A percentile compares a stretch with the other conserved stretches of the same genome.
Conservation (phyloP, 352 stramenopile genomes). For the Pythium periplocum region DNA sequence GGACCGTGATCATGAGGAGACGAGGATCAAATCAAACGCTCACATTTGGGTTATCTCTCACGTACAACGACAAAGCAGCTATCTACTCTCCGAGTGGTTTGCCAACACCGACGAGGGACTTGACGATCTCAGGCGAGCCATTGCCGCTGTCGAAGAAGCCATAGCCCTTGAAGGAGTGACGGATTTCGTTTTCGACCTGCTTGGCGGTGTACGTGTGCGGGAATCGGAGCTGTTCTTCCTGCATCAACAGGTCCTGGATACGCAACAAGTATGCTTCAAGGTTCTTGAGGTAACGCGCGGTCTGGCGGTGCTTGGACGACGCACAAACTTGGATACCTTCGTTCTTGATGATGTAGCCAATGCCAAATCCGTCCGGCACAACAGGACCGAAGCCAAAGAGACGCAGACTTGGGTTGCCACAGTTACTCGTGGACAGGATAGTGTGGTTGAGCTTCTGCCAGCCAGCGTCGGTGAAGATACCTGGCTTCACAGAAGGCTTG, state of each 20-base stretch:
- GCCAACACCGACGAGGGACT: conserved; percentile 19
- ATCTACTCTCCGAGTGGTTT: conserved; percentile 10
- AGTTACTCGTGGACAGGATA: conserved; percentile 95
- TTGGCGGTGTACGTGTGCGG: conserved; percentile 36
- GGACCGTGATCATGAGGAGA: no score
- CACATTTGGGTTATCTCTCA: no score
- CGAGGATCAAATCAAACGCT: no score
- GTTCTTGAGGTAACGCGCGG: conserved; percentile 79
- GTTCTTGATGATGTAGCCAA: conserved; percentile 98
- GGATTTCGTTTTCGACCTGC: conserved; percentile 38
- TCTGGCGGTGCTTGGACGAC: conserved; percentile 78
- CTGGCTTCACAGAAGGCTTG: conserved; percentile 29
- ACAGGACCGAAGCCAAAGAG: conserved; percentile 94
- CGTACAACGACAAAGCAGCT: neutral
- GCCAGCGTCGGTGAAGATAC: conserved; percentile 85
- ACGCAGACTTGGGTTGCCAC: conserved; percentile 92
- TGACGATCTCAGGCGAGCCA: conserved; percentile 11
- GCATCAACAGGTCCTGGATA: conserved; percentile 72
- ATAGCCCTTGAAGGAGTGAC: conserved; percentile 61
- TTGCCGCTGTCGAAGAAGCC: conserved; percentile 66
- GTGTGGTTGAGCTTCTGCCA: conserved; percentile 93
- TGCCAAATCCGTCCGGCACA: conserved; percentile 92
- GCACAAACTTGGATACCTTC: conserved; percentile 88
- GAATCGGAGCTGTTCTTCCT: conserved; percentile 76
- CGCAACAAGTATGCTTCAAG: conserved; percentile 71